phyloP scores from a whole-genome alignment of 352 stramenopile genomes.

The Nothophytophthora sp. region DNA sequence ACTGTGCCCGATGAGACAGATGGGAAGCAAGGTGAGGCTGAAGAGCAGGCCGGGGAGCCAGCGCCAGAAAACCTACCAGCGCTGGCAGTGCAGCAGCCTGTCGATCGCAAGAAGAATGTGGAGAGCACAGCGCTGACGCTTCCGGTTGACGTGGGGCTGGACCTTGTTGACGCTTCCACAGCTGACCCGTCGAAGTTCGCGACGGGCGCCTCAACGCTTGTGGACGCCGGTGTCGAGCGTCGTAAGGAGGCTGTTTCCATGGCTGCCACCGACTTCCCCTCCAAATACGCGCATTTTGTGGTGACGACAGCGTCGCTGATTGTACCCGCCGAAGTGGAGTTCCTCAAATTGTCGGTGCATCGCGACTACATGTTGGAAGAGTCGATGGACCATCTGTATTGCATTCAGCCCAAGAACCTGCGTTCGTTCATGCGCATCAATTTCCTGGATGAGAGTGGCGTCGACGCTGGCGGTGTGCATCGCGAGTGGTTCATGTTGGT shows the following conservation, averaged over 20 bases:
- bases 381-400: slow-evolving; percentile 66
- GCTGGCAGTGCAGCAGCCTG: slow-evolving; percentile 13
- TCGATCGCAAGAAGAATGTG: slow-evolving; percentile 15
- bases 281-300: slow-evolving; percentile 79
- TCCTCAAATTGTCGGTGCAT: slow-evolving; percentile 66
- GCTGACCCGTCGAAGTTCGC: slow-evolving; percentile 30
- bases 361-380: slow-evolving; percentile 68
- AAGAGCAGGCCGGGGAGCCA: background rate
- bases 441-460: slow-evolving; percentile 83
- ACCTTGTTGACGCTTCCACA: slow-evolving; percentile 27
- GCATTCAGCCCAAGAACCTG: slow-evolving; percentile 57
- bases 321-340: slow-evolving; percentile 65
- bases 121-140: slow-evolving; percentile 10
- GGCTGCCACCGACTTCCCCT: slow-evolving; percentile 57
- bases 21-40: slow-evolving; percentile 1
- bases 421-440: slow-evolving; percentile 84
- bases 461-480: slow-evolving; percentile 87
- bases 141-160: slow-evolving; percentile 23
- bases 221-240: slow-evolving; percentile 28
- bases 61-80: slow-evolving; percentile 6
- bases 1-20: slow-evolving; percentile 20
- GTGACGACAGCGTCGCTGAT: slow-evolving; percentile 62
- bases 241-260: slow-evolving; percentile 42
- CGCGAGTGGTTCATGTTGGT: slow-evolving; percentile 94
- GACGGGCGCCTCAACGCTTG: slow-evolving; percentile 30